A percentile compares a stretch with the other conserved stretches of the same genome.
These are phyloP conservation scores for Gracilaria vermiculophylla DNA, from an alignment of 23 red algal genomes.

Conservation along the genomic window DNA sequence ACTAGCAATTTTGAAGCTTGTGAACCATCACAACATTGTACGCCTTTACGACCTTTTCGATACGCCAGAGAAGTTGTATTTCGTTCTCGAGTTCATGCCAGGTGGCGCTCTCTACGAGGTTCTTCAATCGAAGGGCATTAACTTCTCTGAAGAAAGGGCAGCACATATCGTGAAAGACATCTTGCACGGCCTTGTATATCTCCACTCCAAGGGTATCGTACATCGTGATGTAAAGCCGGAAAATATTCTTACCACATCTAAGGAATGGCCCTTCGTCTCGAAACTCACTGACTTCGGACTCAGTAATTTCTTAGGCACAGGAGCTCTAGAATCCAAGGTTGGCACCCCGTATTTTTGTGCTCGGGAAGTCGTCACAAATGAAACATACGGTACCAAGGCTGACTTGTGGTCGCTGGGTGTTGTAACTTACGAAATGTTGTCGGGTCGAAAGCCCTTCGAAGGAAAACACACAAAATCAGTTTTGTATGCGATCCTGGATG, in stretches of 20 bases:
- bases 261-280: slow-evolving; percentile 72
- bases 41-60: slow-evolving; percentile 85
- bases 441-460: slow-evolving; percentile 79
- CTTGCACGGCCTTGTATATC: slow-evolving; percentile 78
- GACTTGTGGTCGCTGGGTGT: slow-evolving; percentile 91
- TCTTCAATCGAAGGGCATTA: slow-evolving; percentile 43
- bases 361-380: slow-evolving; percentile 78
- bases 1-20: slow-evolving; percentile 73
- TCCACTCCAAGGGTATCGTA: slow-evolving; percentile 86
- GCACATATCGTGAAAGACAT: slow-evolving; percentile 73
- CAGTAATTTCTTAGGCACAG: slow-evolving; percentile 66
- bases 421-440: slow-evolving; percentile 79
- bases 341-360: slow-evolving; percentile 81
- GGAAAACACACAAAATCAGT: slow-evolving; percentile 74
- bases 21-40: slow-evolving; percentile 80
- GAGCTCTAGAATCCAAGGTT: slow-evolving; percentile 66
- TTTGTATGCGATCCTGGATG: slow-evolving; percentile 66
- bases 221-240: slow-evolving; percentile 96
- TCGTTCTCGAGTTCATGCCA: slow-evolving; percentile 82
- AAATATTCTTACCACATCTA: slow-evolving; percentile 73
- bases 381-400: slow-evolving; percentile 72
- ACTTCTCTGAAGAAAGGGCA: slow-evolving; percentile 76
- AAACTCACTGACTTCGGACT: slow-evolving; percentile 95
- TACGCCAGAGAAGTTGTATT: slow-evolving; percentile 67
- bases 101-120: slow-evolving; percentile 84